phyloP scores from a whole-genome alignment of 495 filamentous ascomycete species.

The Penicillium riverlandense region DNA sequence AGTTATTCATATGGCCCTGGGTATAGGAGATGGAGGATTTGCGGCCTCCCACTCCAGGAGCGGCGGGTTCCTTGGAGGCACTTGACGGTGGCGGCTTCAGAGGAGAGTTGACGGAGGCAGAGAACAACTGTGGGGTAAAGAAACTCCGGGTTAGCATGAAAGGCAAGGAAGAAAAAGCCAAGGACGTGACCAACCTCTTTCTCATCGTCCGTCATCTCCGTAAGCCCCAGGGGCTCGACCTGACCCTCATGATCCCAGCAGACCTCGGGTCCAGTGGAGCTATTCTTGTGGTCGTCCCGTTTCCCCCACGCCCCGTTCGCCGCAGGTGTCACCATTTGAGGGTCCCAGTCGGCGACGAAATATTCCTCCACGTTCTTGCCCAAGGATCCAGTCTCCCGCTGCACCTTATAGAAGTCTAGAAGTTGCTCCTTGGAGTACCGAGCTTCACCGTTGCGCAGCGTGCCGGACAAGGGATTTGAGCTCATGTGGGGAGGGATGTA shows the following conservation, averaged over 20 bases:
- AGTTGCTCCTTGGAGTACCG: conserved; percentile 83
- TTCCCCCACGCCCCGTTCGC: conserved; percentile 69
- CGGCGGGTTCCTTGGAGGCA: conserved; percentile 59
- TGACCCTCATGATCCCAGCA: conserved; percentile 84
- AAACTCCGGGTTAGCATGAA: neutral
- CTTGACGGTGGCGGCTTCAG: conserved; percentile 76
- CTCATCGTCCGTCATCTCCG: conserved; percentile 76
- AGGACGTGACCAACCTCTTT: conserved; percentile 51
- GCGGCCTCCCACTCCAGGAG: conserved; percentile 53
- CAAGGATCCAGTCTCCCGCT: conserved; percentile 48
- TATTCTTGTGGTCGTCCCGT: conserved; percentile 58
- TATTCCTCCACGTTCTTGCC: conserved; percentile 61
- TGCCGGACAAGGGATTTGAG: conserved; percentile 39
- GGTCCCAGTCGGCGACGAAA: conserved; percentile 70
- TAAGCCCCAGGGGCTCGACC: conserved; percentile 63
- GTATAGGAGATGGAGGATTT: conserved; percentile 69
- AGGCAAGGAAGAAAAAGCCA: conserved; percentile 18
- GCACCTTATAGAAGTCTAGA: conserved; percentile 62
- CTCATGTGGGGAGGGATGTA: conserved; percentile 58
- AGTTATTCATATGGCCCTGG: conserved; percentile 37
- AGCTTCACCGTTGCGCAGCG: conserved; percentile 51
- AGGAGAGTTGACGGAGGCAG: conserved; percentile 83
- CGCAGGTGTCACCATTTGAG: conserved; percentile 54
- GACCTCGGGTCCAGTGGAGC: conserved; percentile 61
- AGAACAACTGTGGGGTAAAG: conserved; percentile 52